Conservation (phyloP, 306 rosid genomes). For the Vicia faba region DNA sequence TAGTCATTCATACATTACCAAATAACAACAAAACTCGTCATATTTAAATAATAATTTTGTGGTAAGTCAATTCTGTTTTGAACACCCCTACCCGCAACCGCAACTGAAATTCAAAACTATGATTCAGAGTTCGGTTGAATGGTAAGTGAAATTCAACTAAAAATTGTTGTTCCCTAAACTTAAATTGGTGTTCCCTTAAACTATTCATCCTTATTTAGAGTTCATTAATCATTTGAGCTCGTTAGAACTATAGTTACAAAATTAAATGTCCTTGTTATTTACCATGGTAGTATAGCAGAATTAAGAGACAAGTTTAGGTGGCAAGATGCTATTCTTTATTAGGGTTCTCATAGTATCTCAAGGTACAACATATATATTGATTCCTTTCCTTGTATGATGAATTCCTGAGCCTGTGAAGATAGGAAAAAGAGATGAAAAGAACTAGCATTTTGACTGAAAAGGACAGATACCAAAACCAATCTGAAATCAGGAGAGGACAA, state of each 20-base stretch:
- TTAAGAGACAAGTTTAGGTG: constrained; percentile 44
- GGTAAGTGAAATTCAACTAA: too few species aligned
- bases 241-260: background rate
- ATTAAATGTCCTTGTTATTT: background rate
- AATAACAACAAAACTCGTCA: too few species aligned
- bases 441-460: constrained; percentile 49
- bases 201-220: too few species aligned
- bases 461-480: constrained; percentile 65
- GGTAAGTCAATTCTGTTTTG: too few species aligned
- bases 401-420: constrained; percentile 25
- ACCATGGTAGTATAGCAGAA: constrained; percentile 20
- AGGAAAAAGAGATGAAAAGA: background rate
- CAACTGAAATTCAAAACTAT: too few species aligned
- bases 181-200: too few species aligned
- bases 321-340: constrained; percentile 34
- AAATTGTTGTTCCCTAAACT: too few species aligned
- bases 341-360: constrained; percentile 35
- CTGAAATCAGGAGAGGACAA: constrained; percentile 53
- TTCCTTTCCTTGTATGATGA: constrained; percentile 33
- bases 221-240: too few species aligned
- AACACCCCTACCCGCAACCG: too few species aligned
- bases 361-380: constrained; percentile 38
- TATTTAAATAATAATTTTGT: too few species aligned
- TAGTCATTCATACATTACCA: too few species aligned
- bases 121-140: too few species aligned